Evolutionary conservation across 2,329 filamentous ascomycete genomes (phyloP).

Genomic region (Chaetomium sp.): DNA sequence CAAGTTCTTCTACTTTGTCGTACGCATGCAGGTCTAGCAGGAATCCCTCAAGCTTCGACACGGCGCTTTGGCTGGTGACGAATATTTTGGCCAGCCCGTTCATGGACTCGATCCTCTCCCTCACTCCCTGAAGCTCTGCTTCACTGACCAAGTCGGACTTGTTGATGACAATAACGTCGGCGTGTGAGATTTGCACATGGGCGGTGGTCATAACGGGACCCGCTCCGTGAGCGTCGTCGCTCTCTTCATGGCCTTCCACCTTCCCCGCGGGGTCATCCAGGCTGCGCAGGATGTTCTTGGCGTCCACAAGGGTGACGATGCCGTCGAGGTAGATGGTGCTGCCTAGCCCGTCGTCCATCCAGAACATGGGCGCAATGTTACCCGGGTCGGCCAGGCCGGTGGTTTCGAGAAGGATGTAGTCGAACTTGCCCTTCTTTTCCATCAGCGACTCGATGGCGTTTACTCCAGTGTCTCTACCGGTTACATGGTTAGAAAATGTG

Average conservation of each 20-base stretch:
- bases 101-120: constrained; percentile 69
- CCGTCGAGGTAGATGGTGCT: constrained; percentile 96
- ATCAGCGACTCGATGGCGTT: constrained; percentile 93
- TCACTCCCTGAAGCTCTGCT: constrained; percentile 62
- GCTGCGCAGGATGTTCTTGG: constrained; percentile 79
- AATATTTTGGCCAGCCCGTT: constrained; percentile 84
- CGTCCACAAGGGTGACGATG: constrained; percentile 92
- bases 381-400: constrained; percentile 93
- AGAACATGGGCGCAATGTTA: constrained; percentile 92
- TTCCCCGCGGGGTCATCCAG: constrained; percentile 65
- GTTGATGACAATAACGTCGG: constrained; percentile 91
- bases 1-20: constrained; percentile 68
- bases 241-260: constrained; percentile 45
- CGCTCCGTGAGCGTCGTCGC: constrained; percentile 42
- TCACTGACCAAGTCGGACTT: constrained; percentile 78
- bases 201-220: constrained; percentile 74
- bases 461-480: constrained; percentile 73
- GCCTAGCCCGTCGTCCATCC: constrained; percentile 92
- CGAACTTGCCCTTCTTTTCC: constrained; percentile 87
- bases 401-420: constrained; percentile 96
- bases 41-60: constrained; percentile 78
- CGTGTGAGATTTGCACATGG: constrained; percentile 93
- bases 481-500: not conserved
- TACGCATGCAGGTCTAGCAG: constrained; percentile 90
- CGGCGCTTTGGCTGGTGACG: constrained; percentile 69